Base-by-base conservation (phyloP, 352 stramenopile genomes). In the Phytophthora pluvialis region DNA sequence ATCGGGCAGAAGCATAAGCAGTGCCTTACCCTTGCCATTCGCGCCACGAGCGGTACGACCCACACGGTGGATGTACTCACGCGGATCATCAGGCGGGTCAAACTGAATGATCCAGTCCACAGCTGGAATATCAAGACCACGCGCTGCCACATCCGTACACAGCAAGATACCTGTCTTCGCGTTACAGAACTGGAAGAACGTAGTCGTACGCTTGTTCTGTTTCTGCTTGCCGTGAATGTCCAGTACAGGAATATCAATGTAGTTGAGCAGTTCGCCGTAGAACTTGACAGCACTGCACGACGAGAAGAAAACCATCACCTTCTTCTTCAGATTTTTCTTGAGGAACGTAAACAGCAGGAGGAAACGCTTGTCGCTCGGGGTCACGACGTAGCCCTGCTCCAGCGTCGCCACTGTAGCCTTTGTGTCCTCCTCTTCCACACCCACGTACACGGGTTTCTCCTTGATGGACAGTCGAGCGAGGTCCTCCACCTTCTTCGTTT, bases 51-150 rank as follows among this genome's bases (percentile, higher is more conserved):
- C 86, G 15, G 83, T 93, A 80, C 88, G 85, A 72, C 87, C 87
- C 8, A 96, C 86, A 64, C 89, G 83, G 62, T 98, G 95, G 64
- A 99, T 99, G 83, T 99, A 99, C 75, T 99, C 97, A 64, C 96
- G 95, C 18, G 97, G 96, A 83, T 99, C 97, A 91, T 99, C 96
- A 51, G 98, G 97, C 21, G 97, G 97, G 80, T 99, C 98, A 65
- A 98, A 99, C 80, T 99, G 97, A 71, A 99, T 98, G 75, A 99
- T 99, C 97, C 97, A 99, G 82, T 99, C 96, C 4, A 99, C 97
- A 7, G 90, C 82, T 5, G 95, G 95, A 59, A 99, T 99, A 68
- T 99, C 97, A 16, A 99, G 85, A 62, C 97, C 97, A 73, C 98
- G 89, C 11, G 97, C 98, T 1, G 97, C 97, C 9, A 99, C 97